phyloP scores from a whole-genome alignment of 139 green algal species.

The Chlamydomonas sp. region DNA sequence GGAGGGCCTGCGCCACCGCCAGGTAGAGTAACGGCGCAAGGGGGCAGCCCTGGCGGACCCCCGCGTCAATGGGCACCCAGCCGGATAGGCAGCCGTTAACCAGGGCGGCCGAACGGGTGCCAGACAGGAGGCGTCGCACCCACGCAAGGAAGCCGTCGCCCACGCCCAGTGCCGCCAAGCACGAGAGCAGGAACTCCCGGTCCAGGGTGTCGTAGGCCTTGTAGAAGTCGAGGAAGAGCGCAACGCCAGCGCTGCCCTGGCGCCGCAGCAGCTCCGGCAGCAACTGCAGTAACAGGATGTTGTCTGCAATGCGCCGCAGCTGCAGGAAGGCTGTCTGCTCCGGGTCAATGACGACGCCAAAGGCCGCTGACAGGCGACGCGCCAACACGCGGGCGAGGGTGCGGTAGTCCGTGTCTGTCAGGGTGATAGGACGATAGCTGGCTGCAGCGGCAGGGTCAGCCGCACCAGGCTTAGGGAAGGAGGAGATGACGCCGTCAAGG shows the following conservation, averaged over 20 bases:
- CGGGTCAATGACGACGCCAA: slow-evolving; percentile 20
- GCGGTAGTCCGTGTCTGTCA: slow-evolving; percentile 51
- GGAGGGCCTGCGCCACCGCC: slow-evolving; percentile 23
- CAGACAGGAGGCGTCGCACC: slow-evolving; percentile 8
- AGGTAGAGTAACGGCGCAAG: slow-evolving; percentile 42
- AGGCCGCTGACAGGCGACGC: background rate
- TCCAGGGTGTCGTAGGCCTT: slow-evolving; percentile 52
- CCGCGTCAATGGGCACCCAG: background rate
- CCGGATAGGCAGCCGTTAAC: slow-evolving; percentile 29
- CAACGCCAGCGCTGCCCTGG: background rate
- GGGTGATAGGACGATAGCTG: slow-evolving; percentile 55
- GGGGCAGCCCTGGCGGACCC: slow-evolving; percentile 46
- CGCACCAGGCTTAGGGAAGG: slow-evolving; percentile 31
- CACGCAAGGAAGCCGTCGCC: slow-evolving; percentile 27
- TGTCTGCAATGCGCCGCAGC: too few species aligned
- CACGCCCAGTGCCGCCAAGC: slow-evolving; percentile 25
- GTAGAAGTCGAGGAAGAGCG: slow-evolving; percentile 32
- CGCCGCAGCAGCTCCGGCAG: background rate
- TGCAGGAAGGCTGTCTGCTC: slow-evolving; percentile 60
- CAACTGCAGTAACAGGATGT: slow-evolving; percentile 51
- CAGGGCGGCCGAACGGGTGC: slow-evolving; percentile 4
- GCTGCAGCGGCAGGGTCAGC: background rate
- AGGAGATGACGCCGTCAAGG: background rate
- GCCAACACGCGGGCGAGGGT: slow-evolving; percentile 39
- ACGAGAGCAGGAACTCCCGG: slow-evolving; percentile 29